Evolutionary conservation across 768 basidiomycete species (phyloP).

Genomic region (Trametes gibbosa): DNA sequence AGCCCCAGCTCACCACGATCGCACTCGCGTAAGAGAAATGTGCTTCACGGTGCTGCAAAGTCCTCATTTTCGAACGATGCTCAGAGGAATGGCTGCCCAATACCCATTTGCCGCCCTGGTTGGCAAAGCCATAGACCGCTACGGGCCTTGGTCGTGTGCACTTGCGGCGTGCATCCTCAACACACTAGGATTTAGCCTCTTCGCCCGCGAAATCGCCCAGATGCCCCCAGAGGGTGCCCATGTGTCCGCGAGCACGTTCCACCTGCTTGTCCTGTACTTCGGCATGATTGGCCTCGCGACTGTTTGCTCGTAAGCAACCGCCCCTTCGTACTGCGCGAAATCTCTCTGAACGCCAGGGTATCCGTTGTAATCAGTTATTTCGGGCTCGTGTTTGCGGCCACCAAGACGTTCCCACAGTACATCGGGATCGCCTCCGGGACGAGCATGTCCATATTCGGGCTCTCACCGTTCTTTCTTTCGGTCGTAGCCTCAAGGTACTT

Average conservation of each 20-base stretch:
- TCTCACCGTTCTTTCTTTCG: constrained; percentile 76
- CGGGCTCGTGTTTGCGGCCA: constrained; percentile 72
- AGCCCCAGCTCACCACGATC: constrained; percentile 77
- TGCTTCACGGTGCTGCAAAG: background rate
- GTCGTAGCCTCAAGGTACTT: constrained; percentile 62
- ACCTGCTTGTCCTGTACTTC: constrained; percentile 54
- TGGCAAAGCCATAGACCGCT: constrained; percentile 64
- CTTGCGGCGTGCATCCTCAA: constrained; percentile 59
- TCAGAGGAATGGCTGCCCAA: constrained; percentile 79
- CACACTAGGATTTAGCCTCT: constrained; percentile 56
- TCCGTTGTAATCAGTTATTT: too few species aligned
- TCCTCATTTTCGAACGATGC: background rate
- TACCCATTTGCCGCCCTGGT: constrained; percentile 72
- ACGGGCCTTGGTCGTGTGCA: constrained; percentile 70
- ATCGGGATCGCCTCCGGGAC: constrained; percentile 64
- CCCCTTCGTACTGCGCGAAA: background rate
- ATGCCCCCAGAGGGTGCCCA: constrained; percentile 38
- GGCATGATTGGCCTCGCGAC: constrained; percentile 65
- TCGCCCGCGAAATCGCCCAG: constrained; percentile 55
- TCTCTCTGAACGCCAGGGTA: background rate
- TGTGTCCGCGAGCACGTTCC: constrained; percentile 46
- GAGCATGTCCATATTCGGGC: constrained; percentile 74
- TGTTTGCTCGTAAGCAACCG: constrained; percentile 61
- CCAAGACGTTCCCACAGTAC: constrained; percentile 63
- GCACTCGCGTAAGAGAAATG: constrained; percentile 59